Base-by-base conservation (phyloP, 495 filamentous ascomycete species). In the Aspergillus incahuasiensis region DNA sequence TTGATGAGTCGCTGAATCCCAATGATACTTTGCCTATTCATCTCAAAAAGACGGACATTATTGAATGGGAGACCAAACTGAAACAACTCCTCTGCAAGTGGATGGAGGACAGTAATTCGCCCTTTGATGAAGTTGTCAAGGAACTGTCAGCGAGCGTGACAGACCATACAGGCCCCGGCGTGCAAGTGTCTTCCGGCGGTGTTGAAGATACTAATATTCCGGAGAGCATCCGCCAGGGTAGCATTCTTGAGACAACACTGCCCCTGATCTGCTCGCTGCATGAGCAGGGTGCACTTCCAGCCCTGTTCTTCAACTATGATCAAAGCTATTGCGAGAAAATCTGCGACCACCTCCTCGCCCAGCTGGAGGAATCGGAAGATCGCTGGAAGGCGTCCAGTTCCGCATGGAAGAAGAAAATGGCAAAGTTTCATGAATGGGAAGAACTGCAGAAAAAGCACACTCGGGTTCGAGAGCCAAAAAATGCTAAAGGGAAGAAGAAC, bases 301-400 rank as follows among this genome's bases (percentile, higher is more conserved):
- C 86, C 0, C 79, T 92, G 15, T 57, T 91, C 5, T 91, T 92
- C 75, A 89, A 88, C 54, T 91, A 86, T 63, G 86, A 90, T 54
- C 79, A 88, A 34, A 57, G 53, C 0, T 62, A 67, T 18, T 92
- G 88, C 55, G 86, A 91, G 66, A 58, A 60, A 2, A 75, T 88
- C 13, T 77, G 76, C 42, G 34, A 55, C 5, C 43, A 65, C 5
- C 38, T 91, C 1, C 44, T 84, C 3, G 35, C 61, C 4, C 66
- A 84, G 42, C 66, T 91, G 9, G 56, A 71, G 24, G 53, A 67
- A 3, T 74, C 79, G 0, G 88, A 92, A 62, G 44, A 59, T 0
- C 41, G 46, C 5, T 90, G 80, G 76, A 84, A 86, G 59, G 64
- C 73, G 42, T 68, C 64, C 7, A 82, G 76, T 48, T 59, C 74